phyloP scores from a whole-genome alignment of 441 rosid genomes.

The Arabidopsis hybrid region DNA sequence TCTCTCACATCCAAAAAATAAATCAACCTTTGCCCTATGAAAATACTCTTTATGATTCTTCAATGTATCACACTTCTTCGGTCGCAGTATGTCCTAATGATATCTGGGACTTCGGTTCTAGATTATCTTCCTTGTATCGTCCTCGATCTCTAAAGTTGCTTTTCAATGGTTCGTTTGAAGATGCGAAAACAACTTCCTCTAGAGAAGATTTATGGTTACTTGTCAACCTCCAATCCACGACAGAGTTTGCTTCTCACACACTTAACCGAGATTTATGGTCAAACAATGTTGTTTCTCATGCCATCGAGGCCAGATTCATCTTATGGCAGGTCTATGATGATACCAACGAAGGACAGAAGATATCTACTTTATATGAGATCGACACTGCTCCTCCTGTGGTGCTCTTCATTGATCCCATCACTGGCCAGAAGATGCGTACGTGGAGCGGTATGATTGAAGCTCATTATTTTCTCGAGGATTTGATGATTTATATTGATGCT shows the following conservation, averaged over 20 bases:
- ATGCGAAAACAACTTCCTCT: background rate
- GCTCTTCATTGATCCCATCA: slow-evolving; percentile 25
- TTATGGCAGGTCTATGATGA: slow-evolving; percentile 28
- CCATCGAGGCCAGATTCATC: background rate
- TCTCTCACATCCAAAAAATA: no score
- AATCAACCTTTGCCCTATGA: no score
- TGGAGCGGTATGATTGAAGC: slow-evolving; percentile 6
- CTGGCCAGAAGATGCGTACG: slow-evolving; percentile 10
- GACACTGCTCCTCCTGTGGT: slow-evolving; percentile 19
- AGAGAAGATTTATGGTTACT: slow-evolving; percentile 8
- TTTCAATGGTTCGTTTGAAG: slow-evolving; percentile 26
- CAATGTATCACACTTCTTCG: no score
- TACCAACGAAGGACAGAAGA: background rate
- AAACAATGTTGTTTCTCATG: slow-evolving; percentile 3
- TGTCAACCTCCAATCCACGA: slow-evolving; percentile 23
- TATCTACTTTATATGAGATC: background rate
- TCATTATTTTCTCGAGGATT: slow-evolving; percentile 2
- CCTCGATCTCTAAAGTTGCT: background rate
- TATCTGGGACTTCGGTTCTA: no score
- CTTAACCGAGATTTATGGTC: slow-evolving; percentile 37
- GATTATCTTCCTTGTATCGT: no score
- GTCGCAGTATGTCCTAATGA: no score
- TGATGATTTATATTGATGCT: background rate
- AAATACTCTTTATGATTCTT: no score
- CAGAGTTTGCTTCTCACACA: slow-evolving; percentile 8